phyloP scores from a whole-genome alignment of 2,329 filamentous ascomycete species.

The Podosphaera aphanis region DNA sequence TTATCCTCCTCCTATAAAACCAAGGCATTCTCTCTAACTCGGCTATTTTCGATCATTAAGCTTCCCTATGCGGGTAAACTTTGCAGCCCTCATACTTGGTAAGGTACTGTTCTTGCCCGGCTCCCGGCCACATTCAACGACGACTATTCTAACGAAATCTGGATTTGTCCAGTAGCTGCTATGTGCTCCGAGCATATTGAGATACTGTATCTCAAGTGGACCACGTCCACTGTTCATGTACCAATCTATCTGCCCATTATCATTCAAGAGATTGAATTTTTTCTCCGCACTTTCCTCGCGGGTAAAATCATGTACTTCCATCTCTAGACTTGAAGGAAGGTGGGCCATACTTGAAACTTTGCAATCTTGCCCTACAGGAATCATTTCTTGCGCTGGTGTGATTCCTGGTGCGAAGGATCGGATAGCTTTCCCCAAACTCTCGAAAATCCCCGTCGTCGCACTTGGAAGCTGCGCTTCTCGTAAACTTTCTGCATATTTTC shows the following conservation, averaged over 20 bases:
- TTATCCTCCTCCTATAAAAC: too few species aligned
- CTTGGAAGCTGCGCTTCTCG: conserved; percentile 61
- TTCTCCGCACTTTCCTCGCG: conserved; percentile 81
- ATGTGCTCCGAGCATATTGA: conserved; percentile 92
- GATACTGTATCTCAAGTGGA: conserved; percentile 77
- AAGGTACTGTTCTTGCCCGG: conserved; percentile 39
- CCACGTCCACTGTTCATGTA: conserved; percentile 66
- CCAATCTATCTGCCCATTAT: conserved; percentile 90
- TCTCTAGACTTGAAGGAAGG: conserved; percentile 48
- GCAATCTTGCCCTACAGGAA: conserved; percentile 17
- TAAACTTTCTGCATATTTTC: conserved; percentile 50
- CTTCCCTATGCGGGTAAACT: conserved; percentile 16
- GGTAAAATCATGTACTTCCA: conserved; percentile 88
- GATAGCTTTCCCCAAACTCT: conserved; percentile 38
- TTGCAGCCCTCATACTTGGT: conserved; percentile 33
- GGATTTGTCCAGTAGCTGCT: conserved; percentile 76
- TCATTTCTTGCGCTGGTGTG: conserved; percentile 12
- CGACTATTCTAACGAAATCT: conserved; percentile 79
- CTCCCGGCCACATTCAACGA: conserved; percentile 60
- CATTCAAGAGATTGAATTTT: conserved; percentile 69
- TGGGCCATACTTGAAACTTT: conserved; percentile 18
- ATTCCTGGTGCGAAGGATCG: conserved; percentile 35
- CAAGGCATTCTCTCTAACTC: too few species aligned
- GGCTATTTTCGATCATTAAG: too few species aligned
- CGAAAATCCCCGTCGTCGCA: conserved; percentile 39